A percentile compares a stretch with the other conserved stretches of the same genome.
Conservation (phyloP, 495 filamentous ascomycete genomes). For the Talaromyces ruber region DNA sequence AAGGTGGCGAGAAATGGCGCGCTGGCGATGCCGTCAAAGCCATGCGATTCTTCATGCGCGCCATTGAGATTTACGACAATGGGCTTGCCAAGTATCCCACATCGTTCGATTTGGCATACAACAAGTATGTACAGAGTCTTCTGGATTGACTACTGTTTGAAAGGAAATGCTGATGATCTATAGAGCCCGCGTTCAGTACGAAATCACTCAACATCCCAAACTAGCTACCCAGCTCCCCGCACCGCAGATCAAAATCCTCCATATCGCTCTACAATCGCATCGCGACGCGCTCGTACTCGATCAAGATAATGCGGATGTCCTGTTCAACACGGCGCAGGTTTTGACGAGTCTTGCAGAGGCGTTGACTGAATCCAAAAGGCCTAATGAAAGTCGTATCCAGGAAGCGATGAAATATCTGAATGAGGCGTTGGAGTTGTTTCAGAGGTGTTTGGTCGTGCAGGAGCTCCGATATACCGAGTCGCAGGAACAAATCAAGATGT, state of each 20-base stretch:
- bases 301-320: constrained; percentile 52
- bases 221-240: constrained; percentile 45
- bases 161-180: neutral
- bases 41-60: constrained; percentile 56
- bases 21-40: constrained; percentile 63
- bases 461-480: constrained; percentile 47
- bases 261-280: constrained; percentile 51
- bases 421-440: constrained; percentile 55
- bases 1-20: constrained; percentile 66
- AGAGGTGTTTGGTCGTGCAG: constrained; percentile 51
- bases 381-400: constrained; percentile 27
- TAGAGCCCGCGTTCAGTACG: constrained; percentile 56
- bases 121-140: constrained; percentile 41
- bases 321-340: constrained; percentile 65
- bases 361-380: constrained; percentile 38
- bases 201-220: constrained; percentile 53
- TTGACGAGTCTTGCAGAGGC: constrained; percentile 55
- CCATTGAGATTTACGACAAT: constrained; percentile 56
- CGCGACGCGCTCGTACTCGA: constrained; percentile 48
- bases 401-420: constrained; percentile 42
- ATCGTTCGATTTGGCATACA: constrained; percentile 65
- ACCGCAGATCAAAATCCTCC: constrained; percentile 41
- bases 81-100: constrained; percentile 47
- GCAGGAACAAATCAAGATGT: constrained; percentile 33
- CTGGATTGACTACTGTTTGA: neutral